Evolutionary conservation across 257 asterid species (phyloP).

Genomic region (Przewalskia tangutica): DNA sequence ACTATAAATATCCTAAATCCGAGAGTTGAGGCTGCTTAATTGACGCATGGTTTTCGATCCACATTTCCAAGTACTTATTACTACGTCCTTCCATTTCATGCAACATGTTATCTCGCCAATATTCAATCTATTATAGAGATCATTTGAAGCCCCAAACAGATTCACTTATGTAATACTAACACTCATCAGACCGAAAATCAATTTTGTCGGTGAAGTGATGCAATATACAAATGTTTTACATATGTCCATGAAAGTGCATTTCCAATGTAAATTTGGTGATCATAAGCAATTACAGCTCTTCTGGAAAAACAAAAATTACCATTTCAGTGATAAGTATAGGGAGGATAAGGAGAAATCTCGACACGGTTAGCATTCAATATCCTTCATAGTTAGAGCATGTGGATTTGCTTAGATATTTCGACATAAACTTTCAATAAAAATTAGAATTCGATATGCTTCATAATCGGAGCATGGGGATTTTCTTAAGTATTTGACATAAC

Average conservation of each 20-base stretch:
- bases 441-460: too few species aligned
- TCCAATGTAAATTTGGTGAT: background rate
- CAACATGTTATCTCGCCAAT: background rate
- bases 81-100: background rate
- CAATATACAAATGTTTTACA: background rate
- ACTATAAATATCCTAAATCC: background rate
- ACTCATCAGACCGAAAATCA: background rate
- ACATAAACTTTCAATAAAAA: too few species aligned
- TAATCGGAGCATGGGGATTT: too few species aligned
- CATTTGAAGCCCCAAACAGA: background rate
- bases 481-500: background rate
- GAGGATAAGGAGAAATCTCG: too few species aligned
- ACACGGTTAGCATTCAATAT: too few species aligned
- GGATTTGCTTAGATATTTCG: too few species aligned
- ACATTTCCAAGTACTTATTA: background rate
- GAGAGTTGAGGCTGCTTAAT: background rate
- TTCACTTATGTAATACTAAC: background rate
- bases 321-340: too few species aligned
- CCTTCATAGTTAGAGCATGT: too few species aligned
- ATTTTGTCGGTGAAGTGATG: background rate
- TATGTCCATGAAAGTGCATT: background rate
- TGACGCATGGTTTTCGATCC: background rate
- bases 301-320: too few species aligned
- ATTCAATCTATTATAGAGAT: background rate
- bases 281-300: too few species aligned